Base-by-base conservation (phyloP, 2,329 filamentous ascomycete species). In the Fusarium dlaminii region DNA sequence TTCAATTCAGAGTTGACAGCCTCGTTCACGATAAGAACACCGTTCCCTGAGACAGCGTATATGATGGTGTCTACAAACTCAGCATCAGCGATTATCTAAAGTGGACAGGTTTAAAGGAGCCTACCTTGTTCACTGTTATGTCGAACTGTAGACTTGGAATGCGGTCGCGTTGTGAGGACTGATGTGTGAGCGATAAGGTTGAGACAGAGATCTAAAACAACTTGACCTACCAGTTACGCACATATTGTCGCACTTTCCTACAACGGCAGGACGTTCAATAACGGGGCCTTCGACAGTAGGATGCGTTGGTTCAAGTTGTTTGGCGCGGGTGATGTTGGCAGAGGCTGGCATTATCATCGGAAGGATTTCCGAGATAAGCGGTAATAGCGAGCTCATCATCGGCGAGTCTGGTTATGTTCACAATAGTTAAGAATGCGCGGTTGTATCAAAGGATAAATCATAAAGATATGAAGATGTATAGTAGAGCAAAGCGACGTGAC, bases 121-220 rank as follows among this genome's bases (percentile, higher is more conserved):
- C 76, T 78, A 90, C 89, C 89, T 86, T 93, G 90, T 78, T 90
- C 87, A 62, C 91, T 91, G 76, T 94, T 91, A 76, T 94, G 92
- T 72, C 92, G 91, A 29, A 94, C 85, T 11, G 89, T 87, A 1
- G 90, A 90, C 6, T 86, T 82, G 34, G 89, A 90, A 59, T 88
- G 87, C 12, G 92, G 90, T 72, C 90, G 89, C 5, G 91, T 89
- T 43, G 90, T 88, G 81, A 93, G 86, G 15, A 93, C 89, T 89
- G 30, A 24, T 2, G 14, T 29, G 49, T 74, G 29, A 74, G 61
- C 43, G 24, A 7, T 34, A 14, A 24, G 36, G 13, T 20, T 22
- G 27, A 32, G 37, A 3, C 3, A 14, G 29, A 14, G 30, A 34
- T 54, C 37, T 3, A 39, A 51, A 57, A 55, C 32, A 58, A 2